These are phyloP conservation scores for Oryza coarctata DNA, from an alignment of 176 grass and related monocot species.

Conservation along the genomic window DNA sequence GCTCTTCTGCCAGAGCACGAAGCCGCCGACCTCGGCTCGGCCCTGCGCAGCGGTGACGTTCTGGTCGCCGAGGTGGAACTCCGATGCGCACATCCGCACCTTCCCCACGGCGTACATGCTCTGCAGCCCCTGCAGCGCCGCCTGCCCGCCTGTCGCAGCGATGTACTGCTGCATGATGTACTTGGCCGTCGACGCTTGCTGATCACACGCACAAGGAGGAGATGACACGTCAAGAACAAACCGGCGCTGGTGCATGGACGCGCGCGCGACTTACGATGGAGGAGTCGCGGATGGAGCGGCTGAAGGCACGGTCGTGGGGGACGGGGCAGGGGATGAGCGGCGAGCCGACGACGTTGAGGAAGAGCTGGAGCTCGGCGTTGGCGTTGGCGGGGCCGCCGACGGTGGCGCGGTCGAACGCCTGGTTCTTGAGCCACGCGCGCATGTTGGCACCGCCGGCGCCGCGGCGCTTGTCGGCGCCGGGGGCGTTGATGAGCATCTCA, in stretches of 20 bases:
- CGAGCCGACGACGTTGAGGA: slow-evolving; percentile 90
- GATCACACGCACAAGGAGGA: neutral
- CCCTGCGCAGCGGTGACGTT: slow-evolving; percentile 57
- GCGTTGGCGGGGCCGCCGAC: slow-evolving; percentile 28
- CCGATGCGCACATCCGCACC: slow-evolving; percentile 85
- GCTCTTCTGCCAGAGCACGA: slow-evolving; percentile 92
- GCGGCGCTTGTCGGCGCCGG: slow-evolving; percentile 49
- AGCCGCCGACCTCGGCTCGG: slow-evolving; percentile 75
- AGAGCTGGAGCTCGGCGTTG: slow-evolving; percentile 78
- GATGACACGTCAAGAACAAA: neutral
- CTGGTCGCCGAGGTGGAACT: slow-evolving; percentile 90
- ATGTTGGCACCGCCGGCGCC: slow-evolving; percentile 58
- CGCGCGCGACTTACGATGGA: slow-evolving; percentile 56
- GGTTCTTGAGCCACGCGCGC: slow-evolving; percentile 82
- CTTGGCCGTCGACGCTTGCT: slow-evolving; percentile 98
- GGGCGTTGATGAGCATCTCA: slow-evolving; percentile 67
- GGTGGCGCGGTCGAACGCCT: slow-evolving; percentile 84
- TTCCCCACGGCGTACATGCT: slow-evolving; percentile 97
- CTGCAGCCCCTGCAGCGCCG: slow-evolving; percentile 66
- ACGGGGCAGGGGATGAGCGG: slow-evolving; percentile 88
- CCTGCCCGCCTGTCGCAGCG: slow-evolving; percentile 90
- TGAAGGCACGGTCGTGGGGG: slow-evolving; percentile 82
- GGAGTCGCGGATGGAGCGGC: slow-evolving; percentile 79
- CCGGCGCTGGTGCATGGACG: neutral
- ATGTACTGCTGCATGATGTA: slow-evolving; percentile 99